A percentile compares a stretch with the other conserved stretches of the same genome.
phyloP scores from a whole-genome alignment of 371 early-diverging fungal species.

The Smittium mucronatum region DNA sequence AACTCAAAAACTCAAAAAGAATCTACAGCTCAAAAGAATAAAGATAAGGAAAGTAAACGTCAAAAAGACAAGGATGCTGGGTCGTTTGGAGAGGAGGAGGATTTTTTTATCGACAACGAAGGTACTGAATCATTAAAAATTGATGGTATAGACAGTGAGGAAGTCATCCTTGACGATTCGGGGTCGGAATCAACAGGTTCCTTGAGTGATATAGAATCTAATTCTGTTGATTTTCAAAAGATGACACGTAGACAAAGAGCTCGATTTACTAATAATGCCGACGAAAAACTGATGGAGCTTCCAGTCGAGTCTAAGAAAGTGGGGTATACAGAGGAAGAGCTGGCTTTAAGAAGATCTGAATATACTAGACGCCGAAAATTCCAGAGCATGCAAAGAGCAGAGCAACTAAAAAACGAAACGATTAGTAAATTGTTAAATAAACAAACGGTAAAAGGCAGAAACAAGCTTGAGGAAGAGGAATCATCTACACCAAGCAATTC shows the following conservation, averaged over 20 bases:
- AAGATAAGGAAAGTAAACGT: too few species aligned
- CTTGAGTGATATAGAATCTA: constrained; percentile 17
- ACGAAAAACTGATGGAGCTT: constrained; percentile 50
- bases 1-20: too few species aligned
- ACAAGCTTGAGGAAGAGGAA: constrained; percentile 36
- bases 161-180: too few species aligned
- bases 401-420: constrained; percentile 61
- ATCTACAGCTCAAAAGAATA: too few species aligned
- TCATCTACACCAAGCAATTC: background rate
- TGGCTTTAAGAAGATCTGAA: constrained; percentile 54
- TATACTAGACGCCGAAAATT: constrained; percentile 60
- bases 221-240: constrained; percentile 15
- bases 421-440: constrained; percentile 61
- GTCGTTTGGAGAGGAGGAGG: too few species aligned
- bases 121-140: too few species aligned
- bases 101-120: too few species aligned
- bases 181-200: too few species aligned
- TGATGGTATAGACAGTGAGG: too few species aligned
- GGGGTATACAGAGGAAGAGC: constrained; percentile 48
- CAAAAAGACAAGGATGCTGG: too few species aligned
- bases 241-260: constrained; percentile 62
- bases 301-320: constrained; percentile 51
- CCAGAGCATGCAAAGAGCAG: constrained; percentile 59
- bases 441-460: constrained; percentile 53
- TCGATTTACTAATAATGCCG: constrained; percentile 41